A percentile compares a stretch with the other conserved stretches of the same genome.
phyloP scores from a whole-genome alignment of 441 rosid species.

The Eutrema salsugineum region DNA sequence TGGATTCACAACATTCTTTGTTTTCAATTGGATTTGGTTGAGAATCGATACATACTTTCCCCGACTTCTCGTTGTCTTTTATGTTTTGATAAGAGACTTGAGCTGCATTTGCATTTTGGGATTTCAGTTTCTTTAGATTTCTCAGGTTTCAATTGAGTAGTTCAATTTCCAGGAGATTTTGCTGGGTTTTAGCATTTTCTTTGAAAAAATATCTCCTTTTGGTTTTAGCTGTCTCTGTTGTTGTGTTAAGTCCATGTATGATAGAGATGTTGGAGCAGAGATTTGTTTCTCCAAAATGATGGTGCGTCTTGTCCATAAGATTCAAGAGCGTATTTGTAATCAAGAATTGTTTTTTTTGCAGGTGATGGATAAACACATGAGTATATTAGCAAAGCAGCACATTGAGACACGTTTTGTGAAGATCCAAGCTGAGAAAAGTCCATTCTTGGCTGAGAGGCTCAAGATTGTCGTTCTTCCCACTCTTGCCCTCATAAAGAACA shows the following conservation, averaged over 20 bases:
- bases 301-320: neutral
- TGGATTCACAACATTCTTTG: neutral
- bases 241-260: neutral
- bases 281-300: neutral
- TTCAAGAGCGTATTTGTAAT: neutral
- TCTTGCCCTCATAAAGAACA: slow-evolving; percentile 85
- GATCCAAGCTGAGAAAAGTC: slow-evolving; percentile 94
- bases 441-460: slow-evolving; percentile 85
- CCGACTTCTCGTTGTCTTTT: neutral
- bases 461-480: slow-evolving; percentile 93
- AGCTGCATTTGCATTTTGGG: neutral
- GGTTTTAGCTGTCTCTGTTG: neutral
- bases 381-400: slow-evolving; percentile 80
- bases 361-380: slow-evolving; percentile 93
- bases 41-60: neutral
- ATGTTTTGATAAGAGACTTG: neutral
- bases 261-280: neutral
- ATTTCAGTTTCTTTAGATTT: neutral
- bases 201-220: neutral
- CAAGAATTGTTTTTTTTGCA: slow-evolving; percentile 23
- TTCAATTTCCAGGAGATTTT: neutral
- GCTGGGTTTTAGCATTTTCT: neutral
- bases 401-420: slow-evolving; percentile 91
- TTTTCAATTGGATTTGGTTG: neutral
- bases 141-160: neutral